Conservation (phyloP, 371 early-diverging fungal species). For the Mucor circinelloides region DNA sequence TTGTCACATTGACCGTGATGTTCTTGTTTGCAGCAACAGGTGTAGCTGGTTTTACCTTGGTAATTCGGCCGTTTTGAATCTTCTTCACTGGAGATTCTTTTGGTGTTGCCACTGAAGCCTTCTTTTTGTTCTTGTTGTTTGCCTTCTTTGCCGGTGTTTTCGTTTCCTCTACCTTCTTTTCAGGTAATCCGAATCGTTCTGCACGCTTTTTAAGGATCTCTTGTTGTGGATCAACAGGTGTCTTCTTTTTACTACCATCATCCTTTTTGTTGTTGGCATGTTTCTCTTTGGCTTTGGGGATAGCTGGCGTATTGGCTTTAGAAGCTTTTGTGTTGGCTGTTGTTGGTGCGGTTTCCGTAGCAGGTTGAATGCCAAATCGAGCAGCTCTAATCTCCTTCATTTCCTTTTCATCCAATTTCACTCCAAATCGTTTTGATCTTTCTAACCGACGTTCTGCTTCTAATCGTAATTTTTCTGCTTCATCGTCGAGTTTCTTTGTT, state of each 20-base stretch:
- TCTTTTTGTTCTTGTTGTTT: not conserved
- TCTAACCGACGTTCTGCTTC: conserved; percentile 29
- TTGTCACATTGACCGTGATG: not conserved
- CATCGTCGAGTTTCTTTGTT: not conserved
- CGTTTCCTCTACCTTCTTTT: not conserved
- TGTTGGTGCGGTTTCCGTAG: not conserved
- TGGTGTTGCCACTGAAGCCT: not conserved
- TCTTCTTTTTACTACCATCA: not conserved
- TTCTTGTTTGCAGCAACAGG: not conserved
- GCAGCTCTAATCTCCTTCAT: conserved; percentile 48
- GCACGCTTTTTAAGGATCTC: conserved; percentile 53
- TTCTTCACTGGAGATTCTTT: not conserved
- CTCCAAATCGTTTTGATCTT: conserved; percentile 61
- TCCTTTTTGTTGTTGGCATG: not conserved
- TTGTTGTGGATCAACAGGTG: not conserved
- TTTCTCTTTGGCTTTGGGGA: not conserved
- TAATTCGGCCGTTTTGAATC: not conserved
- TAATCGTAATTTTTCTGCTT: conserved; percentile 12
- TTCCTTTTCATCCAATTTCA: conserved; percentile 40
- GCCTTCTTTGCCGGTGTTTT: not conserved
- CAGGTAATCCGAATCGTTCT: conserved; percentile 51
- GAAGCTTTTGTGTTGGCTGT: not conserved
- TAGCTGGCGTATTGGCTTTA: not conserved
- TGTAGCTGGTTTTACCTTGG: not conserved
- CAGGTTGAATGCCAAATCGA: conserved; percentile 30